phyloP scores from a whole-genome alignment of 768 basidiomycete genomes.

The Dentipellis fragilis region DNA sequence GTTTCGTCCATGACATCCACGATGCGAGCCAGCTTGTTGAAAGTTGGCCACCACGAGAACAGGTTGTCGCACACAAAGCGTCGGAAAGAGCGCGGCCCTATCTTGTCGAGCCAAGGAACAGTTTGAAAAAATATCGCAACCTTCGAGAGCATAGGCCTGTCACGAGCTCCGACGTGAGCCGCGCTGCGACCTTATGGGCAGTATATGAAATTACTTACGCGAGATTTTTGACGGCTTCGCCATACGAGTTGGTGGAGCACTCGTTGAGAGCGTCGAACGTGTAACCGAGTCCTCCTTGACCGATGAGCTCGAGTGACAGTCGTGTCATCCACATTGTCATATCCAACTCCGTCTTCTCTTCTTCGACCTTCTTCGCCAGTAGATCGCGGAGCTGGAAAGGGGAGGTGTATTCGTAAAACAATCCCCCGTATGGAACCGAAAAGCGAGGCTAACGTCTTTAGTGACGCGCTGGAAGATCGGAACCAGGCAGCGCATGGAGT shows the following conservation, averaged over 20 bases:
- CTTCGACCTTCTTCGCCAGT: background rate
- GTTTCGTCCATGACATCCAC: conserved; percentile 36
- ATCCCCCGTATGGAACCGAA: background rate
- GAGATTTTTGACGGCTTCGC: conserved; percentile 3
- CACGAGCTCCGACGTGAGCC: background rate
- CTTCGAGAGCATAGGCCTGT: background rate
- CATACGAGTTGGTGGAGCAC: conserved; percentile 20
- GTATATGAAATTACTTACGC: background rate
- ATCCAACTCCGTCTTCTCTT: background rate
- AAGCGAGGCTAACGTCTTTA: background rate
- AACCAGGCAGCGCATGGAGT: background rate
- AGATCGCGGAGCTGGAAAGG: background rate
- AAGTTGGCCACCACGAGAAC: background rate
- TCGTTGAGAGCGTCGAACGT: background rate
- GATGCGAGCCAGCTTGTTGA: conserved; percentile 30
- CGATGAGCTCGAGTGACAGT: conserved; percentile 3
- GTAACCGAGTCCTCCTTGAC: conserved; percentile 2
- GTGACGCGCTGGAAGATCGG: conserved; percentile 1
- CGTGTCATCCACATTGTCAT: background rate
- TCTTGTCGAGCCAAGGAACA: background rate
- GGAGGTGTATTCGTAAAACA: too few relatives aligned
- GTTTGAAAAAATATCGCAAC: background rate
- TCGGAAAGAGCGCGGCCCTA: background rate
- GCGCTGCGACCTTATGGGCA: background rate
- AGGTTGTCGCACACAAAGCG: background rate